phyloP scores from a whole-genome alignment of 371 early-diverging fungal genomes.

The Rhizopus delemar region DNA sequence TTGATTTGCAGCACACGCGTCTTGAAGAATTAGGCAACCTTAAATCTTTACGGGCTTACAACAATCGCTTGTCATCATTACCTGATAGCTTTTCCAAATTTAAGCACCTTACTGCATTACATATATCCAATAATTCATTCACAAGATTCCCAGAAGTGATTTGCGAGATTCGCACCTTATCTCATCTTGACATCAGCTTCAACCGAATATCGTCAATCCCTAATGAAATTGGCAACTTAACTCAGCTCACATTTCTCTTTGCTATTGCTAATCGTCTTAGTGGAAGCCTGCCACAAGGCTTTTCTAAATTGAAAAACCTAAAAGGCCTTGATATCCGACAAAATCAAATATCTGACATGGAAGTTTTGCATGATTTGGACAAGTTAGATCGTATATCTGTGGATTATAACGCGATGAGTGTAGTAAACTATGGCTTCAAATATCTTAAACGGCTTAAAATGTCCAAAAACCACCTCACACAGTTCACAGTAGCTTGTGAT shows the following conservation, averaged over 20 bases:
- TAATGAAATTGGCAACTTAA: constrained; percentile 70
- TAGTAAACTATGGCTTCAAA: constrained; percentile 45
- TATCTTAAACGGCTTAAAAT: constrained; percentile 46
- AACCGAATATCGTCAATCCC: constrained; percentile 80
- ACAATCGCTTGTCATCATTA: constrained; percentile 70
- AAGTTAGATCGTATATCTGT: constrained; percentile 64
- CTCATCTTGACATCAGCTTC: constrained; percentile 79
- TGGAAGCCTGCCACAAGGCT: constrained; percentile 67
- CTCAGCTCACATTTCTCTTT: constrained; percentile 61
- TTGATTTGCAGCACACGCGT: constrained; percentile 56
- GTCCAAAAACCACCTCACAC: constrained; percentile 61
- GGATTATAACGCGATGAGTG: constrained; percentile 69
- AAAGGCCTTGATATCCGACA: constrained; percentile 77
- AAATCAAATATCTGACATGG: constrained; percentile 69
- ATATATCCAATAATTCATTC: constrained; percentile 83
- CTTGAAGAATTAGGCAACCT: constrained; percentile 62
- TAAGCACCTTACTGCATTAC: constrained; percentile 59
- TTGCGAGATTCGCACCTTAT: constrained; percentile 61
- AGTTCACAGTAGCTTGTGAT: constrained; percentile 34
- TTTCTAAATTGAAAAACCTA: constrained; percentile 64
- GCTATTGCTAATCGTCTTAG: constrained; percentile 75
- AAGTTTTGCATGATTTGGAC: constrained; percentile 58
- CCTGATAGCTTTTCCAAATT: constrained; percentile 63
- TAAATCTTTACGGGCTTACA: constrained; percentile 62
- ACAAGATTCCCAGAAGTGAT: constrained; percentile 65